phyloP scores from a whole-genome alignment of 768 basidiomycete genomes.

The Auricularia heimuer region DNA sequence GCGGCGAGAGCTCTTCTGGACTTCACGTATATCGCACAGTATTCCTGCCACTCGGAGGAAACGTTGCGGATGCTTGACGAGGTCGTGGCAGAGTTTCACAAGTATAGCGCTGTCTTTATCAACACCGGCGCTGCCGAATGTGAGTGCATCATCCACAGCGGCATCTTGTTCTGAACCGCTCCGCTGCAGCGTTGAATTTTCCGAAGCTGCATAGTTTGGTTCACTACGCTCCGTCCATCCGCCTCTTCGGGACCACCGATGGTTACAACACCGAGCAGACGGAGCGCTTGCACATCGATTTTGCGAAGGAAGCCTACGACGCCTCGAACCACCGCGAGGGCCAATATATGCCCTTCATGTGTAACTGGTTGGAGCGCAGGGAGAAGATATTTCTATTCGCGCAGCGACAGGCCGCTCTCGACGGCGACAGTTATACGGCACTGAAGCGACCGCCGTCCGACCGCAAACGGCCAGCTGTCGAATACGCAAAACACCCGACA shows the following conservation, averaged over 20 bases:
- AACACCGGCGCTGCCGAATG: constrained; percentile 20
- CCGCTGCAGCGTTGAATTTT: constrained; percentile 24
- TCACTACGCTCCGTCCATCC: constrained; percentile 27
- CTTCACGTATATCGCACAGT: constrained; percentile 30
- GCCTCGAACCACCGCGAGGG: no score
- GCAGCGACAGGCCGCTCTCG: not conserved
- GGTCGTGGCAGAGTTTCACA: constrained; percentile 25
- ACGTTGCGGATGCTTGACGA: constrained; percentile 21
- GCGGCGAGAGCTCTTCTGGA: constrained; percentile 24
- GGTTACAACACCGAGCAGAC: constrained; percentile 31
- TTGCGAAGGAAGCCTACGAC: constrained; percentile 15
- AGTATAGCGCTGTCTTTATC: constrained; percentile 27
- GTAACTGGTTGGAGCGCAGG: constrained; percentile 23
- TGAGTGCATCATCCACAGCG: constrained; percentile 8
- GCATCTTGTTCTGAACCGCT: not conserved
- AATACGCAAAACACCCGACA: not conserved
- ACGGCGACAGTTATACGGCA: not conserved
- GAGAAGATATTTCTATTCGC: not conserved
- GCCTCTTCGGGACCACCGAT: constrained; percentile 25
- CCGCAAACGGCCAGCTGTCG: not conserved
- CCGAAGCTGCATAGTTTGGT: constrained; percentile 30
- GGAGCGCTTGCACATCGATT: constrained; percentile 27
- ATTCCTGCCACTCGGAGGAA: constrained; percentile 20
- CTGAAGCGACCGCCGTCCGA: not conserved
- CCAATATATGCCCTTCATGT: no score